Percentiles rank a stretch among this genome's conserved stretches.
These are phyloP conservation scores for Monosporozyma aerobia DNA, from an alignment of 805 yeast species.

Conservation along the genomic window DNA sequence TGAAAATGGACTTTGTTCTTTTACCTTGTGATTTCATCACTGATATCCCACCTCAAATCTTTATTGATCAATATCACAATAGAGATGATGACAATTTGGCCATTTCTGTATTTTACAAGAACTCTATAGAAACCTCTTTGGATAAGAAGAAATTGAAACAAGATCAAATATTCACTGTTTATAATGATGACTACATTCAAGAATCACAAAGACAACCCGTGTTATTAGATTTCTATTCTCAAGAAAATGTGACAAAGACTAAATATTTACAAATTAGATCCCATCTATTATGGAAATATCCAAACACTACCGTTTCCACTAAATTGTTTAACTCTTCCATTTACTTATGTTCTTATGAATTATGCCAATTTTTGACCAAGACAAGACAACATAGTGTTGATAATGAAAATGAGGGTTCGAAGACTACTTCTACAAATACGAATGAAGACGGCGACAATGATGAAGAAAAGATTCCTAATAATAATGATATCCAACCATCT, in stretches of 20 bases:
- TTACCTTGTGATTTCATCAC: constrained; percentile 93
- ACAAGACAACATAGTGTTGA: neutral
- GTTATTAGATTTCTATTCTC: constrained; percentile 64
- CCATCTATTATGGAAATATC: constrained; percentile 83
- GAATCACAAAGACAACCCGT: constrained; percentile 29
- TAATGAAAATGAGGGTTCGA: constrained; percentile 8
- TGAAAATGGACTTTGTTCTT: constrained; percentile 54
- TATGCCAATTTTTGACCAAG: constrained; percentile 39
- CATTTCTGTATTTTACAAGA: constrained; percentile 66
- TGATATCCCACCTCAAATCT: constrained; percentile 80
- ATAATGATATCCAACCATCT: constrained; percentile 17
- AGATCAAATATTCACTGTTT: constrained; percentile 49
- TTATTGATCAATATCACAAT: constrained; percentile 75
- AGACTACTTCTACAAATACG: neutral
- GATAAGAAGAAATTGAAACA: constrained; percentile 46
- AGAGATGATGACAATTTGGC: constrained; percentile 61
- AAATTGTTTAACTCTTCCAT: constrained; percentile 67
- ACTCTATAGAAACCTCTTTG: constrained; percentile 67
- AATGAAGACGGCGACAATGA: constrained; percentile 8
- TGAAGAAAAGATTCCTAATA: neutral
- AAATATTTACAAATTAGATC: constrained; percentile 72
- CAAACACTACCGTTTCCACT: constrained; percentile 68
- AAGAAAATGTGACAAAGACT: constrained; percentile 57
- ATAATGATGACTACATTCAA: constrained; percentile 43
- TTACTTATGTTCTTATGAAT: constrained; percentile 48